Base-by-base conservation (phyloP, 108 stramenopile genomes). In the Discostella stelligeroides region DNA sequence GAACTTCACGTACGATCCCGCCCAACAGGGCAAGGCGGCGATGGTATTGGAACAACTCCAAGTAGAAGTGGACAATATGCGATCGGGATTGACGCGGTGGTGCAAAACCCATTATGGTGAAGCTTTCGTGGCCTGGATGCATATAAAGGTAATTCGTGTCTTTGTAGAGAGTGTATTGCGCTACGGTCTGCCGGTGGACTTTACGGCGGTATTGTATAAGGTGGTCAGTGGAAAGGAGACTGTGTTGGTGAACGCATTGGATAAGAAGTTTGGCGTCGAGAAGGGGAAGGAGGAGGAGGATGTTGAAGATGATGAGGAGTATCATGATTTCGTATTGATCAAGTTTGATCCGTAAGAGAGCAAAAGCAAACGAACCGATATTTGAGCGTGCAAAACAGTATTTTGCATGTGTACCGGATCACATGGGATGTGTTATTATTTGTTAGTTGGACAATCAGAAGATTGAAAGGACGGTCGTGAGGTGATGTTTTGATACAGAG, bases 31-130 rank as follows among this genome's bases (percentile, higher is more conserved):
- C 50, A 87, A 92, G 63, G 75, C 87, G 24, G 85, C 92, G 53
- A 87, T 92, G 81, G 78, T 71, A 1, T 62, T 85, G 40, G 92
- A 95, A 70, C 88, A 92, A 67, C 87, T 95, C 10, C 84, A 87
- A 41, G 89, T 90, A 12, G 92, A 95, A 66, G 92, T 92, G 13
- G 96, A 94, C 65, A 89, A 89, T 42, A 91, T 92, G 88, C 89
- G 88, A 41, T 85, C 76, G 30, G 90, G 92, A 21, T 74, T 98
- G 57, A 89, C 91, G 73, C 85, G 95, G 54, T 98, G 98, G 98
- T 97, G 98, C 85, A 93, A 92, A 82, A 95, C 95, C 34, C 98
- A 98, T 73, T 98, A 88, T 69, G 97, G 96, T 49, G 98, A 98
- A 80, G 92, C 94, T 24, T 97, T 95, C 66, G 93, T 91, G 21